Percentiles rank a stretch among this genome's conserved stretches.
These are phyloP conservation scores for Debaryomycetaceae sp. DNA, from an alignment of 1,139 yeast species.

Conservation along the genomic window DNA sequence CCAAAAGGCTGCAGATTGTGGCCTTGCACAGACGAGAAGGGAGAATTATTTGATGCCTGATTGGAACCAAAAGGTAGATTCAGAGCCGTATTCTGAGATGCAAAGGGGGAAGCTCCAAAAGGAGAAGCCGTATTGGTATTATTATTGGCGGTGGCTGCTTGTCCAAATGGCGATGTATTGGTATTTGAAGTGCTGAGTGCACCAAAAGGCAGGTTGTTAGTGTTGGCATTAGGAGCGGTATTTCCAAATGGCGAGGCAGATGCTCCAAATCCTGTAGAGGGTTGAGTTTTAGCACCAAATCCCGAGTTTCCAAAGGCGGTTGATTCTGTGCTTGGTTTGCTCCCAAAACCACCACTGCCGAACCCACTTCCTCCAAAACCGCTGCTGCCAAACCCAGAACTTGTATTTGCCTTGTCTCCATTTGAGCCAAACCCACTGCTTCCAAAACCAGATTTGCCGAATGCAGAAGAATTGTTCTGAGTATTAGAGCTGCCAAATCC, in stretches of 20 bases:
- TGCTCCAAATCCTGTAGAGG: constrained; percentile 8
- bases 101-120: constrained; percentile 1
- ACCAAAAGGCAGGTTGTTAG: background rate
- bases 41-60: background rate
- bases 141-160: constrained; percentile 5
- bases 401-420: constrained; percentile 4
- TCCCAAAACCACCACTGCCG: background rate
- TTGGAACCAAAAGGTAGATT: background rate
- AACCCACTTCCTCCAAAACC: background rate
- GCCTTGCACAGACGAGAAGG: background rate
- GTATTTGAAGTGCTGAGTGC: constrained; percentile 3
- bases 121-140: background rate
- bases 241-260: constrained; percentile 3
- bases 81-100: background rate
- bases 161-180: constrained; percentile 13
- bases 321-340: too few species aligned
- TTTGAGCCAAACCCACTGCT: constrained; percentile 6
- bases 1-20: background rate
- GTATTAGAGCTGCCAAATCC: constrained; percentile 10
- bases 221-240: background rate
- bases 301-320: constrained; percentile 2
- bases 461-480: constrained; percentile 8
- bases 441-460: constrained; percentile 13
- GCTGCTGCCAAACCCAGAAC: constrained; percentile 5
- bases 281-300: constrained; percentile 2